Evolutionary conservation across 345 rosid genomes (phyloP).

Genomic region (Bretschneidera sinensis): DNA sequence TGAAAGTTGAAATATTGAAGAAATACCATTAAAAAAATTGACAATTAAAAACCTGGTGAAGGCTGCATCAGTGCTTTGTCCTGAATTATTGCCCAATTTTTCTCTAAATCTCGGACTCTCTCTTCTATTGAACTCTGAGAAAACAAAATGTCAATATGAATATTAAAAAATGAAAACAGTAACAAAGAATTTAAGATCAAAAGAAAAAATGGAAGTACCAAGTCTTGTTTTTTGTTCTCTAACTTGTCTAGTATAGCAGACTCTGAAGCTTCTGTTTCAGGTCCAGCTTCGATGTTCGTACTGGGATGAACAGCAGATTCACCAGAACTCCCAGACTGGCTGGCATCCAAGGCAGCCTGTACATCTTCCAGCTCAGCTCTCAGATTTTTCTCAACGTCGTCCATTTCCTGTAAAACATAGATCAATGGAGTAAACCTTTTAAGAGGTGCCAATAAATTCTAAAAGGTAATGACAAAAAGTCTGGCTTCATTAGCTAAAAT

Average conservation of each 20-base stretch:
- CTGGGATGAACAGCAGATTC: conserved; percentile 27
- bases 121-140: conserved; percentile 70
- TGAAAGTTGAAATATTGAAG: background rate
- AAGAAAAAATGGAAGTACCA: conserved; percentile 37
- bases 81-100: conserved; percentile 64
- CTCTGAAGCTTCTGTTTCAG: conserved; percentile 37
- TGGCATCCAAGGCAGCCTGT: conserved; percentile 27
- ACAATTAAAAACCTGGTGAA: conserved; percentile 57
- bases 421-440: background rate
- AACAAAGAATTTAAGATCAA: conserved; percentile 10
- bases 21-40: background rate
- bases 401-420: conserved; percentile 53
- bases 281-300: conserved; percentile 30
- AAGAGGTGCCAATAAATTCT: background rate
- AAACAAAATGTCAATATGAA: conserved; percentile 13
- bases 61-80: conserved; percentile 67
- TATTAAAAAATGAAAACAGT: background rate
- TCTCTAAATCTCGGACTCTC: conserved; percentile 64
- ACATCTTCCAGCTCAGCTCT: conserved; percentile 47
- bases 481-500: background rate
- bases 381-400: conserved; percentile 46
- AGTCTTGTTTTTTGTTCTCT: conserved; percentile 66
- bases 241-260: conserved; percentile 48
- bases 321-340: conserved; percentile 26
- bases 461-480: background rate